phyloP scores from a whole-genome alignment of 1,284 basidiomycete genomes.

The Puccinia triticina region DNA sequence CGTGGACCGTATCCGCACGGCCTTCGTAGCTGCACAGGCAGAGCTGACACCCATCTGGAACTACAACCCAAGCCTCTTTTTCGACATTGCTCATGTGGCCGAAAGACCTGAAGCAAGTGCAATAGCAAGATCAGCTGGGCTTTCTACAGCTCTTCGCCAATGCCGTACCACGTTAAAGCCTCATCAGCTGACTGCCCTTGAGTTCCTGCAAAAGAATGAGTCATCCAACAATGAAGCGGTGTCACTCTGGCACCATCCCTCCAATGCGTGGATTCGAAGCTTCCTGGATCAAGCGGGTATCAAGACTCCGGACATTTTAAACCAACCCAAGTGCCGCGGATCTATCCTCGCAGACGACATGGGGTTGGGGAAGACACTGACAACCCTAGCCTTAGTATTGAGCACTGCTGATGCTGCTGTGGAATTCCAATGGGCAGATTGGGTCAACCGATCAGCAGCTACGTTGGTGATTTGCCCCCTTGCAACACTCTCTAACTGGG shows the following conservation, averaged over 20 bases:
- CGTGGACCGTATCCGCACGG: background rate
- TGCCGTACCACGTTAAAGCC: background rate
- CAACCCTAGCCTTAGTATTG: too few species aligned
- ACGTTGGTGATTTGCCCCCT: background rate
- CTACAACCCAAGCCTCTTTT: conserved; percentile 2
- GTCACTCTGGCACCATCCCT: background rate
- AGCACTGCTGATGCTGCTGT: too few species aligned
- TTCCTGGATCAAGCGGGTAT: background rate
- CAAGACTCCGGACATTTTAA: background rate
- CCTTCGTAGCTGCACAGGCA: background rate
- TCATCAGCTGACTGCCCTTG: background rate
- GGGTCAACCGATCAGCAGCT: background rate
- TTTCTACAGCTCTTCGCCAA: background rate
- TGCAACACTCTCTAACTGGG: background rate
- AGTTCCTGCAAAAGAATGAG: background rate
- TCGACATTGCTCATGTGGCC: background rate
- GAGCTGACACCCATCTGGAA: background rate
- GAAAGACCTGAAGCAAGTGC: too few species aligned
- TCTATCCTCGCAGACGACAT: background rate
- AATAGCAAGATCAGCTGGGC: background rate
- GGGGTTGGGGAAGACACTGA: too few species aligned
- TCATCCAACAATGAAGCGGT: background rate
- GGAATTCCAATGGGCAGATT: too few species aligned
- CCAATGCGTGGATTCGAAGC: background rate
- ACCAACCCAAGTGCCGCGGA: background rate